A percentile compares a stretch with the other conserved stretches of the same genome.
phyloP scores from a whole-genome alignment of 352 stramenopile genomes.

The Plasmopara muralis region DNA sequence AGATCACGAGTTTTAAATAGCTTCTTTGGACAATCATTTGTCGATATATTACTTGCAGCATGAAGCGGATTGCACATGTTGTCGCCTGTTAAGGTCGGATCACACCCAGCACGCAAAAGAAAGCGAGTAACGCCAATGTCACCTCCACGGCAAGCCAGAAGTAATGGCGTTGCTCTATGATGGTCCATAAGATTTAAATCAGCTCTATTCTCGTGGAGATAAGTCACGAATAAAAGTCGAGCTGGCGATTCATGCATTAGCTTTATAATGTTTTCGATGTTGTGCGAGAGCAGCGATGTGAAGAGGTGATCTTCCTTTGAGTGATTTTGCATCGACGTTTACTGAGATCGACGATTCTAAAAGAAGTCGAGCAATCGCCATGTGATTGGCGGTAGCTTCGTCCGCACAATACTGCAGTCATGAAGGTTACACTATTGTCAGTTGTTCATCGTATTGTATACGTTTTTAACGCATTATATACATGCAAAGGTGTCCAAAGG shows the following conservation, averaged over 20 bases:
- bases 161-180: slow-evolving; percentile 31
- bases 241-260: slow-evolving; percentile 1
- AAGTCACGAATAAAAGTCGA: slow-evolving; percentile 17
- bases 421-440: neutral
- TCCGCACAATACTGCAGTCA: slow-evolving; percentile 41
- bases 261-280: slow-evolving; percentile 1
- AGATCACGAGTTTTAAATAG: neutral
- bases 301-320: slow-evolving; percentile 49
- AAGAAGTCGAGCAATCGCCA: slow-evolving; percentile 34
- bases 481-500: slow-evolving; percentile 55
- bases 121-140: slow-evolving; percentile 18
- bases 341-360: slow-evolving; percentile 14
- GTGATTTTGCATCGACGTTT: slow-evolving; percentile 32
- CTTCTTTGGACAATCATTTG: neutral
- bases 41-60: slow-evolving; percentile 19
- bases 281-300: slow-evolving; percentile 30
- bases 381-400: slow-evolving; percentile 22
- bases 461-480: slow-evolving; percentile 13
- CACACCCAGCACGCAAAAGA: slow-evolving; percentile 30
- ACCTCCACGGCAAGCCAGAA: slow-evolving; percentile 27
- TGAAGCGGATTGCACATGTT: slow-evolving; percentile 40
- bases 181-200: slow-evolving; percentile 36
- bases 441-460: neutral
- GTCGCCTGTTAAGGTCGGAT: slow-evolving; percentile 25
- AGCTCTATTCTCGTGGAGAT: slow-evolving; percentile 26